Conservation (phyloP, 2,329 filamentous ascomycete genomes). For the Chaetomium globosum region DNA sequence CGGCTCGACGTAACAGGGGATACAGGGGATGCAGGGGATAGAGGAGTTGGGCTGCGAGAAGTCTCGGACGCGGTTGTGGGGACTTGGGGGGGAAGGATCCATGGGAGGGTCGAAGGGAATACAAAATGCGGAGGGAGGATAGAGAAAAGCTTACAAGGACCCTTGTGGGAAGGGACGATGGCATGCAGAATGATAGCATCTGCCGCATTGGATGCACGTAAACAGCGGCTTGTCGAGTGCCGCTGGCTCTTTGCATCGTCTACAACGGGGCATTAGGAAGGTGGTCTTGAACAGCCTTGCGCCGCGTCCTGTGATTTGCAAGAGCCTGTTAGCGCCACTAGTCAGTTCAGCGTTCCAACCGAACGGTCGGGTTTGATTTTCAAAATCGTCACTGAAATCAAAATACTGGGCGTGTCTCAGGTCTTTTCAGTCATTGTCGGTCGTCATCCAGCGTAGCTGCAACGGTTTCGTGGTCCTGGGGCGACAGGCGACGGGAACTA, state of each 20-base stretch:
- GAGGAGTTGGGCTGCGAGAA: conserved; percentile 8
- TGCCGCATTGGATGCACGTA: conserved; percentile 33
- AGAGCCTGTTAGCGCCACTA: conserved; percentile 21
- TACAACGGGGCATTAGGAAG: conserved; percentile 28
- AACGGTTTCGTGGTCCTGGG: conserved; percentile 50
- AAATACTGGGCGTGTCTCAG: conserved; percentile 55
- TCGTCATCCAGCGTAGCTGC: conserved; percentile 55
- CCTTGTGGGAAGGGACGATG: conserved; percentile 33
- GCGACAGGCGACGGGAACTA: conserved; percentile 19
- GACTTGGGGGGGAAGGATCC: not conserved
- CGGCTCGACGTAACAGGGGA: conserved; percentile 12
- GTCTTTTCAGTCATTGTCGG: conserved; percentile 71
- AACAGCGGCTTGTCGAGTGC: conserved; percentile 33
- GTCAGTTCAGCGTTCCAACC: not conserved
- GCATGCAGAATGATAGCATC: conserved; percentile 37
- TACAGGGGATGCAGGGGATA: conserved; percentile 11
- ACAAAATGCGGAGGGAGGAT: not conserved
- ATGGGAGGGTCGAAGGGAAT: not conserved
- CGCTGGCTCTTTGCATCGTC: conserved; percentile 28
- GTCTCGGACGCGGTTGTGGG: conserved; percentile 8
- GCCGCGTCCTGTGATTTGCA: conserved; percentile 19
- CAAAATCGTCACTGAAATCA: conserved; percentile 17
- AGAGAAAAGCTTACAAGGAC: conserved; percentile 27
- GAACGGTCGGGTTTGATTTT: conserved; percentile 19
- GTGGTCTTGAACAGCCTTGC: conserved; percentile 17